Evolutionary conservation across 1,139 yeast species (phyloP), one percentile per base, ranked within the genome.

Genomic region (Hemisphaericaspora xylofermentans): DNA sequence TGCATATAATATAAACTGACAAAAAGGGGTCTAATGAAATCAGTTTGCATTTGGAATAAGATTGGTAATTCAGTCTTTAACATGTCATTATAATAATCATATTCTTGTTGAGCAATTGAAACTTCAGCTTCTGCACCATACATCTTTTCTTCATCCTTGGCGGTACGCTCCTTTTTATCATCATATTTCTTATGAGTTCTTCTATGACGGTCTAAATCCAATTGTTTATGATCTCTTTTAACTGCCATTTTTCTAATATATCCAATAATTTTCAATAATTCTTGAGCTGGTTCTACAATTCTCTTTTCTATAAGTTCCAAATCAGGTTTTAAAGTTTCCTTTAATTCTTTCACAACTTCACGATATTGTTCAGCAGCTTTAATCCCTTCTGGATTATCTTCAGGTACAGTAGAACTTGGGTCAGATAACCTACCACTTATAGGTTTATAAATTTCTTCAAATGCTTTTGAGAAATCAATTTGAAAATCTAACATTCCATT

Each of bases 1-100:
- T 93, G 99, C 98, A 94, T 93, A 74, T 83, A 93, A 69, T 93
- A 93, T 64, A 93, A 84, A 45, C 94, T 84, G 53, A 91, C 95
- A 68, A 93, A 94, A 56, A 93, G 71, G 10, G 98, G 98, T 57
- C 81, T 83, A 60, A 93, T 91, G 61, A 93, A 88, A 54, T 89
- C 95, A 8, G 89, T 86, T 66, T 93, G 97, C 66, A 93, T 74
- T 54, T 79, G 81, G 64, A 93, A 93, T 60, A 93, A 71, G 38
- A 84, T 69, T 15, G 98, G 98, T 49, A 93, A 73, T 61, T 93
- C 98, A 30, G 74, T 80, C 68, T 91, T 93, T 66, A 94, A 74
- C 88, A 93, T 80, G 46, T 93, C 95, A 64, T 94, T 93, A 68
- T 86, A 94, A 68, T 93, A 93, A 61, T 93, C 95, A 65, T 80